Evolutionary conservation across 352 stramenopile genomes (phyloP).

Genomic region (Globisporangium carolinianum): DNA sequence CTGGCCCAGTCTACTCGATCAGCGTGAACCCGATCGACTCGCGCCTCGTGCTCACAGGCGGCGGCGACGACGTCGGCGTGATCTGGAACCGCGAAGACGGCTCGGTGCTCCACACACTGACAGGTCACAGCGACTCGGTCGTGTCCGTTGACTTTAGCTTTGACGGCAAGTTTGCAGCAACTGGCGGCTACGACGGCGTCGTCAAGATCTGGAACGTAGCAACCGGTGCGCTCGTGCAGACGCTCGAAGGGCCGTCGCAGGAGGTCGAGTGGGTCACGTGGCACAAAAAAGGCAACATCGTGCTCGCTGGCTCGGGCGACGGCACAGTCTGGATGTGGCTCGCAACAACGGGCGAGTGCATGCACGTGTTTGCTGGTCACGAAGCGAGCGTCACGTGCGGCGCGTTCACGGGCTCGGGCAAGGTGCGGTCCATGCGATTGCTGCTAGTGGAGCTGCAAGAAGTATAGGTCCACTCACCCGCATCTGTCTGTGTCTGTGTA

Average conservation of each 20-base stretch:
- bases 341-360: constrained; percentile 92
- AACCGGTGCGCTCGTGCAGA: constrained; percentile 74
- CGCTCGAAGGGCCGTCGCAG: constrained; percentile 81
- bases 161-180: constrained; percentile 83
- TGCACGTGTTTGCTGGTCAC: constrained; percentile 97
- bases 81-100: constrained; percentile 86
- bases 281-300: constrained; percentile 89
- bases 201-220: constrained; percentile 88
- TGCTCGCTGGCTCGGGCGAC: constrained; percentile 85
- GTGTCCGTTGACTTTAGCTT: constrained; percentile 83
- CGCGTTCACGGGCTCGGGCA: constrained; percentile 92
- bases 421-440: constrained; percentile 35
- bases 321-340: constrained; percentile 92
- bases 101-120: constrained; percentile 66
- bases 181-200: constrained; percentile 78
- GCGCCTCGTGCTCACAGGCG: constrained; percentile 75
- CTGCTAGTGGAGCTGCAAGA: background rate
- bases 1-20: constrained; percentile 74
- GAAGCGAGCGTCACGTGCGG: constrained; percentile 93
- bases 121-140: constrained; percentile 78
- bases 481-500: background rate
- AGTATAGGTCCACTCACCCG: too few relatives aligned
- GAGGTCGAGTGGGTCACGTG: constrained; percentile 89
- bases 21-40: constrained; percentile 76
- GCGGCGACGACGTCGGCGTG: constrained; percentile 75